Conservation (phyloP, 371 early-diverging fungal genomes). For the Zancudomyces culisetae region DNA sequence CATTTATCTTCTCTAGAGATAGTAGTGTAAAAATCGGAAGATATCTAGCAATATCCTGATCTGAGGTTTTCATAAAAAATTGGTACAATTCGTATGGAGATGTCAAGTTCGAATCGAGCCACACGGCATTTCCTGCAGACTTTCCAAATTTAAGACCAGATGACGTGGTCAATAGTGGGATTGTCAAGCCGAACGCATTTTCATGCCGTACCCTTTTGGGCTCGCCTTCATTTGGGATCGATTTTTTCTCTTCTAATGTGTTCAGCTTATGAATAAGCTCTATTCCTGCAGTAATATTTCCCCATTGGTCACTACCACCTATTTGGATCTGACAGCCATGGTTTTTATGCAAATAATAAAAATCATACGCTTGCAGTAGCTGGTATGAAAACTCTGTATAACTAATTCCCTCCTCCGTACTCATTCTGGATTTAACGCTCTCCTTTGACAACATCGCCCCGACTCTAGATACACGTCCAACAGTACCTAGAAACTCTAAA, state of each 20-base stretch:
- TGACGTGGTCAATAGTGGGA: conserved; percentile 71
- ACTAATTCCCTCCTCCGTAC: conserved; percentile 67
- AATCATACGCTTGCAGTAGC: conserved; percentile 85
- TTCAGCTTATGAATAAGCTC: conserved; percentile 56
- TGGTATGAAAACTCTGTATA: conserved; percentile 95
- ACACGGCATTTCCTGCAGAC: conserved; percentile 86
- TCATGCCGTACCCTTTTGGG: too few species aligned
- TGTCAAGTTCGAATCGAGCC: conserved; percentile 64
- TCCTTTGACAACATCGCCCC: conserved; percentile 74
- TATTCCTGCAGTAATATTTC: conserved; percentile 86
- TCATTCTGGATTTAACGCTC: conserved; percentile 57
- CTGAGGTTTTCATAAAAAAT: conserved; percentile 69
- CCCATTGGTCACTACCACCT: conserved; percentile 97
- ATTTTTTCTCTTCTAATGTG: neutral
- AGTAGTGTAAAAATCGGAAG: conserved; percentile 68
- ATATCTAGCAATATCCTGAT: conserved; percentile 54
- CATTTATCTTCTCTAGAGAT: conserved; percentile 30
- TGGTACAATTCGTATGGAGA: conserved; percentile 83
- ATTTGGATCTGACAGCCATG: conserved; percentile 44
- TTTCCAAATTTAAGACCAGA: conserved; percentile 92
- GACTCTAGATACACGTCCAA: conserved; percentile 65
- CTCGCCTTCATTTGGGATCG: neutral
- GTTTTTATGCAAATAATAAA: conserved; percentile 53
- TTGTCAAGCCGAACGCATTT: conserved; percentile 60
- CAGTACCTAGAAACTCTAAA: conserved; percentile 52